These are phyloP conservation scores for Ophidiomyces ophidiicola DNA, from an alignment of 2,329 filamentous ascomycete species.

Conservation along the genomic window DNA sequence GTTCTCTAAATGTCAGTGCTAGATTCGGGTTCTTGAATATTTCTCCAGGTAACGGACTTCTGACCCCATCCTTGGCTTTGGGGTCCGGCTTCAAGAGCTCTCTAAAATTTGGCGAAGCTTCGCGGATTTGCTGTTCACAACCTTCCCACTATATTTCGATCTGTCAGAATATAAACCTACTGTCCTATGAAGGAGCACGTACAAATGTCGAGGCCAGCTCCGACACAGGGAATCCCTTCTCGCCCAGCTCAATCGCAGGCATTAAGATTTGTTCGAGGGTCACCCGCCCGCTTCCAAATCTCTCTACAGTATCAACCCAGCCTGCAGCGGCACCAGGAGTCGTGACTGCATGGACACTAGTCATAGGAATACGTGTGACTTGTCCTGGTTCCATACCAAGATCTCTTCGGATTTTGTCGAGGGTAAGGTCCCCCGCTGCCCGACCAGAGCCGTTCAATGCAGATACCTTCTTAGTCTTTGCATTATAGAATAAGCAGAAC, in stretches of 20 bases:
- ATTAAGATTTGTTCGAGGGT: constrained; percentile 62
- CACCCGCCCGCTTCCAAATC: constrained; percentile 79
- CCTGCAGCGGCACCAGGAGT: constrained; percentile 84
- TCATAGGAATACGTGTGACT: constrained; percentile 54
- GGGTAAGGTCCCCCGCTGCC: constrained; percentile 53
- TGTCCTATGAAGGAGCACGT: constrained; percentile 27
- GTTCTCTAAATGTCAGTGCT: constrained; percentile 64
- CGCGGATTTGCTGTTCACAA: constrained; percentile 51
- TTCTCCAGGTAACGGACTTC: constrained; percentile 68
- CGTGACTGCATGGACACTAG: constrained; percentile 68
- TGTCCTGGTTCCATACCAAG: constrained; percentile 52
- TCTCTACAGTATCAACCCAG: constrained; percentile 80
- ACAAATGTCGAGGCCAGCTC: constrained; percentile 61
- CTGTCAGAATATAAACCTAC: constrained; percentile 8
- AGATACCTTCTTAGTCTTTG: constrained; percentile 65
- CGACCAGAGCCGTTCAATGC: constrained; percentile 92
- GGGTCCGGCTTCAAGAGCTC: constrained; percentile 80
- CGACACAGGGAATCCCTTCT: constrained; percentile 80
- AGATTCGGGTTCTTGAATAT: constrained; percentile 77
- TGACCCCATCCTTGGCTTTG: constrained; percentile 52
- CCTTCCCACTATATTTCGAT: constrained; percentile 51
- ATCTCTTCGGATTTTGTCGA: constrained; percentile 58
- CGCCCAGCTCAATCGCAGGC: constrained; percentile 74
- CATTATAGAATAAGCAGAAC: constrained; percentile 89
- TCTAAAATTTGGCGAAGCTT: constrained; percentile 69